Percentiles rank a stretch among this genome's conserved stretches.
phyloP scores from a whole-genome alignment of 768 basidiomycete species.

The Mycena rebaudengoi region DNA sequence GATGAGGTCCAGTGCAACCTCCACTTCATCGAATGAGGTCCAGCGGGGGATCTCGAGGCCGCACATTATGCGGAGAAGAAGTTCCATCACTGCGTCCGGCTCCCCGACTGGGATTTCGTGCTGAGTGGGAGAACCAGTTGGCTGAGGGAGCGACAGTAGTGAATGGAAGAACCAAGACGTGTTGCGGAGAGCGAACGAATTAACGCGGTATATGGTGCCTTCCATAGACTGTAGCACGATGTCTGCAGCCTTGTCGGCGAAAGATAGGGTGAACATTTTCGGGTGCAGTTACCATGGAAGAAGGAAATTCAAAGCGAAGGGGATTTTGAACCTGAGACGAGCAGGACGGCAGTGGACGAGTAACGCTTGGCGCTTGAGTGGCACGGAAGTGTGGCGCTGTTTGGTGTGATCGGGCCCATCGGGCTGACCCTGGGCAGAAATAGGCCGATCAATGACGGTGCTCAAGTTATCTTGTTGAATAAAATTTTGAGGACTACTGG shows the following conservation, averaged over 20 bases:
- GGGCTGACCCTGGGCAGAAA: too few species aligned
- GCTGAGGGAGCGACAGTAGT: slow-evolving; percentile 36
- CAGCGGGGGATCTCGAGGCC: slow-evolving; percentile 50
- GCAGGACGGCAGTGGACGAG: too few species aligned
- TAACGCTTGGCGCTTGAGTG: too few species aligned
- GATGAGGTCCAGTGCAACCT: slow-evolving; percentile 48
- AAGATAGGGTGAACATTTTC: too few species aligned
- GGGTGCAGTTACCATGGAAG: too few species aligned
- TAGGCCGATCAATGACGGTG: too few species aligned
- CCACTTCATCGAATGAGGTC: slow-evolving; percentile 50
- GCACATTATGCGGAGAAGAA: slow-evolving; percentile 50
- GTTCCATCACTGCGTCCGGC: slow-evolving; percentile 44
- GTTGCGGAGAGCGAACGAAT: slow-evolving; percentile 49
- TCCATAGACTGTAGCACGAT: slow-evolving; percentile 53
- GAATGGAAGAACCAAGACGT: slow-evolving; percentile 51
- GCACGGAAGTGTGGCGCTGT: too few species aligned
- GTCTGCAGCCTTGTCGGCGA: slow-evolving; percentile 51
- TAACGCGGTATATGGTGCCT: slow-evolving; percentile 51
- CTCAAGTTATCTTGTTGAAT: too few species aligned
- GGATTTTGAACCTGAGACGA: too few species aligned
- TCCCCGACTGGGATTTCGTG: slow-evolving; percentile 41
- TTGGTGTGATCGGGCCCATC: too few species aligned
- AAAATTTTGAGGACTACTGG: too few species aligned
- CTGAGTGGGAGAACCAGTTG: background rate
- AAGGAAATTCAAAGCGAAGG: too few species aligned